These are phyloP conservation scores for Chondrus crispus DNA, from an alignment of 23 red algal genomes.

Conservation along the genomic window DNA sequence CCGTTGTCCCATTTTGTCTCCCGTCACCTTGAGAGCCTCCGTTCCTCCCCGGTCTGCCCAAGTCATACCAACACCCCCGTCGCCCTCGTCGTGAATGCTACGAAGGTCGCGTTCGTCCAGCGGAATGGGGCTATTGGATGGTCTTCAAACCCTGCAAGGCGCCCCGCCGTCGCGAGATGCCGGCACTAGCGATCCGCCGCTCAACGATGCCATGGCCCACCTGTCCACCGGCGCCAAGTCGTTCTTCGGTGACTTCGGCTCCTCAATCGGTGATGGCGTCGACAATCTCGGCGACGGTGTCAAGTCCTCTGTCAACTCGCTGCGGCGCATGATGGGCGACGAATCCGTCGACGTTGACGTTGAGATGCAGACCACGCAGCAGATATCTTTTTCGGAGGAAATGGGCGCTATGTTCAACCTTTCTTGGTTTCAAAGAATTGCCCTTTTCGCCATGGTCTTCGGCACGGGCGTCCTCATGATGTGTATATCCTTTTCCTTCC, in stretches of 20 bases:
- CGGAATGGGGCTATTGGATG: slow-evolving; percentile 54
- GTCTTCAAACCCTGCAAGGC: slow-evolving; percentile 51
- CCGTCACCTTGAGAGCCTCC: too few relatives aligned
- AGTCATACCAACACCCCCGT: background rate
- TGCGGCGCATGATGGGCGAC: slow-evolving; percentile 46
- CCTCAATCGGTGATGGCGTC: background rate
- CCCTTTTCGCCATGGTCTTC: slow-evolving; percentile 82
- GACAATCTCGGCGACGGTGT: slow-evolving; percentile 25
- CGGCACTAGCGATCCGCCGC: background rate
- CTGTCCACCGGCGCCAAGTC: slow-evolving; percentile 21
- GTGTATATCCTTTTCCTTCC: slow-evolving; percentile 63
- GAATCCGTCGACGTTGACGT: slow-evolving; percentile 1
- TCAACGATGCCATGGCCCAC: slow-evolving; percentile 7
- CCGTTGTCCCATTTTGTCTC: too few relatives aligned
- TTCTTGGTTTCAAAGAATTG: slow-evolving; percentile 54
- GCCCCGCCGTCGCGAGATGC: slow-evolving; percentile 17
- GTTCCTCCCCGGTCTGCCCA: background rate
- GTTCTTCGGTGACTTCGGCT: slow-evolving; percentile 3
- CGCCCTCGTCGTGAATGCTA: background rate
- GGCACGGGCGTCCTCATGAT: slow-evolving; percentile 80
- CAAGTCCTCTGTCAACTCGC: slow-evolving; percentile 4
- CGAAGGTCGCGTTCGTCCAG: slow-evolving; percentile 31
- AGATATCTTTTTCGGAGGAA: slow-evolving; percentile 56
- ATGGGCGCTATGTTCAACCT: slow-evolving; percentile 69
- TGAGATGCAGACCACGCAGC: background rate